Evolutionary conservation across 805 yeast genomes (phyloP).

Genomic region (Hyphopichia homilentoma): DNA sequence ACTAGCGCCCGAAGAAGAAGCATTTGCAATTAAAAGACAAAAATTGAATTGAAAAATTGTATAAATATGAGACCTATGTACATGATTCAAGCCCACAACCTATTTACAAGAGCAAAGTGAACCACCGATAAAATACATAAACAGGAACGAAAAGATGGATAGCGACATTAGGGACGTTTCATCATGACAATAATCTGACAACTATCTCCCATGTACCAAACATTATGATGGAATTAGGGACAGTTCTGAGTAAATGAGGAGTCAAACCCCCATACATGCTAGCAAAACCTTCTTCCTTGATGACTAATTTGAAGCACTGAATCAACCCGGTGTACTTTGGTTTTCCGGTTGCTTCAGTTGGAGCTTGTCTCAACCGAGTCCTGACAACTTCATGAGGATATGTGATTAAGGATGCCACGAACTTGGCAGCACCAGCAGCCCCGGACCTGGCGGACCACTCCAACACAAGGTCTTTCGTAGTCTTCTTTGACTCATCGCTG

Average conservation of each 20-base stretch:
- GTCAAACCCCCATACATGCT: slow-evolving; percentile 98
- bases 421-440: slow-evolving; percentile 95
- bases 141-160: background rate
- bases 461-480: slow-evolving; percentile 57
- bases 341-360: slow-evolving; percentile 64
- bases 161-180: background rate
- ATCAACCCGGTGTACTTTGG: slow-evolving; percentile 87
- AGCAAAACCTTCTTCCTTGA: slow-evolving; percentile 87
- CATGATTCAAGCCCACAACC: background rate
- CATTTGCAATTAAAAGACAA: background rate
- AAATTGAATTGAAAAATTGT: background rate
- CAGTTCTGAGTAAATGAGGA: slow-evolving; percentile 94
- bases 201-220: slow-evolving; percentile 96
- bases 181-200: slow-evolving; percentile 30
- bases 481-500: slow-evolving; percentile 23
- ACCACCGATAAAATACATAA: background rate
- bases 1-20: slow-evolving; percentile 3
- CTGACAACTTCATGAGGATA: slow-evolving; percentile 98
- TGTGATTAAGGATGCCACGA: slow-evolving; percentile 85
- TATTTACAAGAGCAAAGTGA: slow-evolving; percentile 3
- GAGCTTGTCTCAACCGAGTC: slow-evolving; percentile 94
- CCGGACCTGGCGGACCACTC: slow-evolving; percentile 98
- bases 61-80: background rate
- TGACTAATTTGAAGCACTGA: slow-evolving; percentile 80
- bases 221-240: slow-evolving; percentile 97